Conservation (phyloP, 192 early-diverging fungal species). For the Podila clonocystis region DNA sequence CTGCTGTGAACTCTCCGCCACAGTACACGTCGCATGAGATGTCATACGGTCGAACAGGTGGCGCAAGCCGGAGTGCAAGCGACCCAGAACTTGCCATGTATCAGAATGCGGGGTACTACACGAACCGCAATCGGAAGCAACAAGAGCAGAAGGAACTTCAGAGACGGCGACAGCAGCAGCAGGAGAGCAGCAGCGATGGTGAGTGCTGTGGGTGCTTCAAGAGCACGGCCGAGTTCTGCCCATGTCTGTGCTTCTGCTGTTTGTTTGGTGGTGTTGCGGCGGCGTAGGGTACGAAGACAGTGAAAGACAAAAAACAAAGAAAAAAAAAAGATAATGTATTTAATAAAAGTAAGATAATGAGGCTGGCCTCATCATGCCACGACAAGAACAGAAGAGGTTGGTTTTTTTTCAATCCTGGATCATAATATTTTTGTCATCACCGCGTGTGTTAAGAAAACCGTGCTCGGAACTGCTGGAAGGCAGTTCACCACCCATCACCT, state of each 20-base stretch:
- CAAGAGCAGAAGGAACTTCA: constrained; percentile 1
- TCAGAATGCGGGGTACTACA: constrained; percentile 34
- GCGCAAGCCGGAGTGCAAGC: constrained; percentile 4
- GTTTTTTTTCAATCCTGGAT: no score
- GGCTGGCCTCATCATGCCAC: no score
- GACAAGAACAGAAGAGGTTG: constrained; percentile 1
- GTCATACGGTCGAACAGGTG: neutral
- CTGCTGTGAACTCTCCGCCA: constrained; percentile 30
- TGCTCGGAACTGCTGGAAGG: no score
- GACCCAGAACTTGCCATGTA: constrained; percentile 46
- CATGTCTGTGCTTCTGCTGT: constrained; percentile 43
- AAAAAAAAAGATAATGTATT: constrained; percentile 7
- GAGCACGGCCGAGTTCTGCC: constrained; percentile 34
- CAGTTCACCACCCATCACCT: no score
- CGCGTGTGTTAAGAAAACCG: no score
- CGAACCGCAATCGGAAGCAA: constrained; percentile 34
- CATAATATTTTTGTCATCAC: no score
- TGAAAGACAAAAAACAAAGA: constrained; percentile 17
- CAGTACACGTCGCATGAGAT: constrained; percentile 20
- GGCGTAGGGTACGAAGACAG: constrained; percentile 9
- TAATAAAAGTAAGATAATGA: no score
- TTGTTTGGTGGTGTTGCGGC: constrained; percentile 29
- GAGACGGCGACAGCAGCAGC: constrained; percentile 1
- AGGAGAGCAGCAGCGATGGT: constrained; percentile 7
- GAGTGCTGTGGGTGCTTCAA: constrained; percentile 45